Conservation (phyloP, 257 asterid genomes). For the Solanum sparsipilum region DNA sequence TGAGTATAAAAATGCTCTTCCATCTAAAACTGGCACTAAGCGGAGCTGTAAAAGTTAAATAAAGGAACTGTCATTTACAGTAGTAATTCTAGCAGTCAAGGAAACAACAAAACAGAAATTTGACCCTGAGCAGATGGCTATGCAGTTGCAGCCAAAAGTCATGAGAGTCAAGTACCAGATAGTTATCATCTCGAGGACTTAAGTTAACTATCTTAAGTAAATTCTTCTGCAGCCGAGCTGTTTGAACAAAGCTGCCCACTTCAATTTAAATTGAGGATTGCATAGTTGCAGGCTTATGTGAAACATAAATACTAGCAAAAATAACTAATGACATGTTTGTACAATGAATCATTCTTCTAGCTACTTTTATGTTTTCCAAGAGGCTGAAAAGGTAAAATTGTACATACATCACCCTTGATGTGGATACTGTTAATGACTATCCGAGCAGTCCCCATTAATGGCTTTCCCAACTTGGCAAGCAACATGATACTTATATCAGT, state of each 20-base stretch:
- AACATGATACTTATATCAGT: conserved; percentile 62
- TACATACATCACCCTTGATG: conserved; percentile 90
- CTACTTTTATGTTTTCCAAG: background rate
- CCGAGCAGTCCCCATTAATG: conserved; percentile 91
- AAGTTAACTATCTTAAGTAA: background rate
- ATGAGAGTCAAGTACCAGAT: background rate
- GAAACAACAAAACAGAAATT: background rate
- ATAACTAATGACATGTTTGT: background rate
- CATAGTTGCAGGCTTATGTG: background rate
- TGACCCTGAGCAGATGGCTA: background rate
- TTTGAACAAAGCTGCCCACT: background rate
- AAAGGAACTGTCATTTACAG: background rate
- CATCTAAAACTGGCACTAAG: conserved; percentile 80
- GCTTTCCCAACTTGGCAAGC: conserved; percentile 83
- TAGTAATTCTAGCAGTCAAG: background rate
- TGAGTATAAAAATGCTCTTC: conserved; percentile 73
- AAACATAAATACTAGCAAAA: background rate
- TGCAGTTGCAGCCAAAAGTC: background rate
- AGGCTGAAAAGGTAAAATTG: background rate
- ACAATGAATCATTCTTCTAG: background rate
- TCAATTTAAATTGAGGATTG: background rate
- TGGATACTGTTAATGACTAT: conserved; percentile 83
- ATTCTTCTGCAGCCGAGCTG: background rate
- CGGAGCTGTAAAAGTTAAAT: conserved; percentile 48
- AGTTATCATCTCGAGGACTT: background rate